Percentiles rank a stretch among this genome's conserved stretches.
These are phyloP conservation scores for Wallacemonas sp. DNA, from an alignment of 208 protist species.

Conservation along the genomic window DNA sequence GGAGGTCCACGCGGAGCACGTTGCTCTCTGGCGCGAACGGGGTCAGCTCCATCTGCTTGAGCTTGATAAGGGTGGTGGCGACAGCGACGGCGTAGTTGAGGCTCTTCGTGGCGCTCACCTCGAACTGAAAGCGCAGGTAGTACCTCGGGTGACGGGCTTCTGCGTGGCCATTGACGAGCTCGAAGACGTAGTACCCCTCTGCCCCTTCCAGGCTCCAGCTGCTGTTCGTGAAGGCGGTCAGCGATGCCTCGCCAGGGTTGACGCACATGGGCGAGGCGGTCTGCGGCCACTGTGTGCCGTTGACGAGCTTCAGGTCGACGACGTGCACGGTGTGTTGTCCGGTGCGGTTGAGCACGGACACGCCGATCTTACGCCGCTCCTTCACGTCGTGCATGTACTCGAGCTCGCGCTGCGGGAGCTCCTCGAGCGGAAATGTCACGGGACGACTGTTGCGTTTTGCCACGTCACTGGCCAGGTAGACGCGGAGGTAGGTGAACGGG, in stretches of 20 bases:
- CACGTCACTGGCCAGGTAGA: conserved; percentile 31
- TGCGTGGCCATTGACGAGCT: conserved; percentile 52
- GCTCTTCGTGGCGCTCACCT: conserved; percentile 69
- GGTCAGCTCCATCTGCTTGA: conserved; percentile 44
- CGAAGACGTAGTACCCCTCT: conserved; percentile 67
- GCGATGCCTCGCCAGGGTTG: conserved; percentile 51
- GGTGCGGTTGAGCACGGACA: conserved; percentile 58
- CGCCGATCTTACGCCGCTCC: conserved; percentile 52
- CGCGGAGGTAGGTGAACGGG: conserved; percentile 45
- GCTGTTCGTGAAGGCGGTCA: conserved; percentile 68
- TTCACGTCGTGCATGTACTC: conserved; percentile 49
- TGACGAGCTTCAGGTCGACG: conserved; percentile 37
- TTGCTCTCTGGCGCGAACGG: conserved; percentile 17
- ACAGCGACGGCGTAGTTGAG: conserved; percentile 46
- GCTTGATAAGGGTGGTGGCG: conserved; percentile 34
- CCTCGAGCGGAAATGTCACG: conserved; percentile 35
- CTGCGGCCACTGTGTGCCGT: conserved; percentile 51
- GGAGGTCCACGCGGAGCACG: conserved; percentile 35
- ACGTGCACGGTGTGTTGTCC: conserved; percentile 34
- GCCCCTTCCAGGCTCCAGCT: conserved; percentile 70
- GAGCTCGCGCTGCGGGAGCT: conserved; percentile 49
- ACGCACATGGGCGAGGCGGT: conserved; percentile 49
- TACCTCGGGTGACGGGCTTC: conserved; percentile 31
- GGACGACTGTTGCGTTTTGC: conserved; percentile 18
- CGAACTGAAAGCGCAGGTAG: conserved; percentile 70